Evolutionary conservation across 345 rosid species (phyloP), one percentile per base, ranked within the genome.

Genomic region (Pugionium cornutum): DNA sequence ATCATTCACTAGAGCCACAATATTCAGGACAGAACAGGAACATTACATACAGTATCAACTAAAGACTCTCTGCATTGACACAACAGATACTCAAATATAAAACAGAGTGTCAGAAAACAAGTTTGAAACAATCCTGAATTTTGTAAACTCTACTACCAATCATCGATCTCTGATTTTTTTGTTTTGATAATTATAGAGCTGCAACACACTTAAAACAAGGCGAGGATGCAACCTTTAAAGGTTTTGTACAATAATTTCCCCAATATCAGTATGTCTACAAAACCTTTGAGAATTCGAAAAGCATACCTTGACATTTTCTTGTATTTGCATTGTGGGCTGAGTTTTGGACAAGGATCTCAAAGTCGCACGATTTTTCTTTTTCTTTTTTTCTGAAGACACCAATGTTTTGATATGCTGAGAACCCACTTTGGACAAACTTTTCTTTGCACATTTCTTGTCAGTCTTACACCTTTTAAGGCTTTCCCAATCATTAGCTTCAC

Each of bases 241-340:
- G 45, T 8, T 51, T 42, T 54, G 0, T 29, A 52, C 47, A 59
- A 59, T 34, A 40, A 55, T 53, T 27, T 40, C 58, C 30, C 7
- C 18, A 18, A 53, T 5, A 53, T 32, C 26, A 43, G 36, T 58
- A 66, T 32, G 53, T 7, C 66, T 18, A 18, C 18, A 18, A 18
- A 18, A 18, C 18, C 18, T 18, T 18, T 18, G 18, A 18, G 18
- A 18, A 18, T 18, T 18, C 18, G 18, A 0, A 18, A 18, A 18
- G 18, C 26, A 66, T 83, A 90, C 97, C 97, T 86, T 79, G 9
- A 62, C 71, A 69, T 83, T 84, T 68, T 62, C 80, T 40, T 30
- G 80, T 62, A 37, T 42, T 66, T 82, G 79, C 28, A 46, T 58
- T 62, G 60, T 76, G 79, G 67, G 72, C 62, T 67, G 75, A 50